Conservation (phyloP, 2,329 filamentous ascomycete species). For the Xylaria sp. region DNA sequence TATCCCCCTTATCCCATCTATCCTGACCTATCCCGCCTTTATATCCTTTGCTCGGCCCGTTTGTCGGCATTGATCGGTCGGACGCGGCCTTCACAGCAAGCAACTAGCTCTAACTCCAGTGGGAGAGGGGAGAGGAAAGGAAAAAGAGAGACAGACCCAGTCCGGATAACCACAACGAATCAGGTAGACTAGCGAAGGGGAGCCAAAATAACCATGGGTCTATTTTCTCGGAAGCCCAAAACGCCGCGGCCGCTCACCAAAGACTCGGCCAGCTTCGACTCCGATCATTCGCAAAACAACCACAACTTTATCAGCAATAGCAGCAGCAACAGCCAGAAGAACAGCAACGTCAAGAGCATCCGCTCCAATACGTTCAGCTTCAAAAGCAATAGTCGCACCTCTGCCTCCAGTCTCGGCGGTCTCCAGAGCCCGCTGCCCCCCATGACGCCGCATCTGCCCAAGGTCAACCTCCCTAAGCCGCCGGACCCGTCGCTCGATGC, state of each 20-base stretch:
- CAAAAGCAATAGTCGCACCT: conserved; percentile 62
- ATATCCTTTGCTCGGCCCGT: conserved; percentile 24
- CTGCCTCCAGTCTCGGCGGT: conserved; percentile 57
- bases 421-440: conserved; percentile 62
- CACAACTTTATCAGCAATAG: conserved; percentile 20
- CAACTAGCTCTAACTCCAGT: conserved; percentile 9
- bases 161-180: conserved; percentile 3
- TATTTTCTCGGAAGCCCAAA: conserved; percentile 67
- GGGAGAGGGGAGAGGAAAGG: background rate
- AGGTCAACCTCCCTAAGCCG: conserved; percentile 82
- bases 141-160: conserved; percentile 3
- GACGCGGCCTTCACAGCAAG: conserved; percentile 27
- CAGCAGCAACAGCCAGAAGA: conserved; percentile 49
- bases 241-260: conserved; percentile 58
- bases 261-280: conserved; percentile 63
- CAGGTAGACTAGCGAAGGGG: background rate
- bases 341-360: conserved; percentile 56
- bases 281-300: conserved; percentile 54
- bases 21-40: background rate
- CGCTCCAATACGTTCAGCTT: conserved; percentile 50
- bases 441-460: conserved; percentile 68
- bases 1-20: conserved; percentile 9
- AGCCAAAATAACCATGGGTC: conserved; percentile 56
- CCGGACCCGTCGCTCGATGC: conserved; percentile 91
- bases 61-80: conserved; percentile 34